A percentile compares a stretch with the other conserved stretches of the same genome.
These are phyloP conservation scores for Paxillus involutus DNA, from an alignment of 768 basidiomycete species.

Conservation along the genomic window DNA sequence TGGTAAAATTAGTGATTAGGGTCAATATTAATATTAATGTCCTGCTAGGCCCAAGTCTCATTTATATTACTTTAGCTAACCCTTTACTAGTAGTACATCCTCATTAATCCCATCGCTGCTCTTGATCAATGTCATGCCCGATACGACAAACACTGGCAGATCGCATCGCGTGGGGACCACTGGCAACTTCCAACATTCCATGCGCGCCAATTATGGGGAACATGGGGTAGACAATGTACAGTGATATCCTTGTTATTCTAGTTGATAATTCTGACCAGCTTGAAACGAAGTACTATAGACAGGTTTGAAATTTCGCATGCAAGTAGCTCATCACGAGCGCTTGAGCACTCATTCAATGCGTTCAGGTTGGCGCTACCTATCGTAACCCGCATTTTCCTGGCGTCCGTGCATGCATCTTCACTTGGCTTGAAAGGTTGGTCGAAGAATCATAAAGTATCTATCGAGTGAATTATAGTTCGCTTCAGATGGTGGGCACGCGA, in stretches of 20 bases:
- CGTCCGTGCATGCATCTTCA: constrained; percentile 52
- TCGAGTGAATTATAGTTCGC: constrained; percentile 11
- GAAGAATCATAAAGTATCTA: not conserved
- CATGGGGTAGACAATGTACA: constrained; percentile 60
- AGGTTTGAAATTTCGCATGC: constrained; percentile 13
- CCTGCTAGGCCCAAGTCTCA: too few species aligned
- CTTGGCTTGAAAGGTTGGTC: constrained; percentile 51
- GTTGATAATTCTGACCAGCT: constrained; percentile 1
- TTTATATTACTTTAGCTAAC: too few species aligned
- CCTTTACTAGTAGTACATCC: too few species aligned
- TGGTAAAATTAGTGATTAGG: too few species aligned
- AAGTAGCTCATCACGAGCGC: not conserved
- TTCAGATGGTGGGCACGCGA: constrained; percentile 27
- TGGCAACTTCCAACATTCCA: constrained; percentile 37
- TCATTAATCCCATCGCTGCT: too few species aligned
- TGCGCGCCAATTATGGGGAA: constrained; percentile 51
- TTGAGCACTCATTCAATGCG: not conserved
- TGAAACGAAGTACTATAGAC: constrained; percentile 26
- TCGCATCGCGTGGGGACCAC: constrained; percentile 22
- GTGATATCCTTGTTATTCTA: not conserved
- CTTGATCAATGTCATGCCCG: constrained; percentile 1
- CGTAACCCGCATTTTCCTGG: constrained; percentile 75
- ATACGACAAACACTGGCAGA: constrained; percentile 12
- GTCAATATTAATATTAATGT: too few species aligned
- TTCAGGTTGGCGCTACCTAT: constrained; percentile 60